phyloP scores from a whole-genome alignment of 805 yeast genomes.

The Brettanomyces anomalus region DNA sequence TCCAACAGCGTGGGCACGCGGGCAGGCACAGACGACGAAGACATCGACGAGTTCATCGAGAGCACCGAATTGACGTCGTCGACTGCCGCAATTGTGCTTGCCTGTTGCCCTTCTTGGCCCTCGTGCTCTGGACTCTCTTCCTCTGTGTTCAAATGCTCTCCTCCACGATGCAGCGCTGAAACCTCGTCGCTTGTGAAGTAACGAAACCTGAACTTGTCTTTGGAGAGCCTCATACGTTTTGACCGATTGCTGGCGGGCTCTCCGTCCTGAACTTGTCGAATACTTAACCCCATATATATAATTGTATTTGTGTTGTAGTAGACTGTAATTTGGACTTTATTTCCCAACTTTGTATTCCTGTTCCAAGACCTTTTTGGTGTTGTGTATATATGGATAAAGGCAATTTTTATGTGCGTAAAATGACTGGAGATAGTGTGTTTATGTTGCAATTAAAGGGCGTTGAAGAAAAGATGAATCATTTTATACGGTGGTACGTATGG shows the following conservation, averaged over 20 bases:
- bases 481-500: too few relatives aligned
- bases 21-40: not conserved
- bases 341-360: too few relatives aligned
- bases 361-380: too few relatives aligned
- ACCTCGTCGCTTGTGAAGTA: not conserved
- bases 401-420: too few relatives aligned
- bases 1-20: not conserved
- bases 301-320: too few relatives aligned
- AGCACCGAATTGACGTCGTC: not conserved
- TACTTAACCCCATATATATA: not conserved
- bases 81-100: not conserved
- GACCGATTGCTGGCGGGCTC: not conserved
- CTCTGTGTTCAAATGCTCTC: not conserved
- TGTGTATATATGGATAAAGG: too few relatives aligned
- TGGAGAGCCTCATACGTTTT: not conserved
- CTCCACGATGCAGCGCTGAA: not conserved
- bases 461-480: too few relatives aligned
- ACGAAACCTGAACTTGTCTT: not conserved
- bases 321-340: not conserved
- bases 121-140: not conserved
- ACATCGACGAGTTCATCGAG: not conserved
- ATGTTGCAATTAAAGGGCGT: too few relatives aligned
- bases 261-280: not conserved
- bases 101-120: not conserved
- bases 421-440: too few relatives aligned